Percentiles rank a stretch among this genome's conserved stretches.
phyloP scores from a whole-genome alignment of 2,329 filamentous ascomycete species.

The Epichloe brachyelytri region DNA sequence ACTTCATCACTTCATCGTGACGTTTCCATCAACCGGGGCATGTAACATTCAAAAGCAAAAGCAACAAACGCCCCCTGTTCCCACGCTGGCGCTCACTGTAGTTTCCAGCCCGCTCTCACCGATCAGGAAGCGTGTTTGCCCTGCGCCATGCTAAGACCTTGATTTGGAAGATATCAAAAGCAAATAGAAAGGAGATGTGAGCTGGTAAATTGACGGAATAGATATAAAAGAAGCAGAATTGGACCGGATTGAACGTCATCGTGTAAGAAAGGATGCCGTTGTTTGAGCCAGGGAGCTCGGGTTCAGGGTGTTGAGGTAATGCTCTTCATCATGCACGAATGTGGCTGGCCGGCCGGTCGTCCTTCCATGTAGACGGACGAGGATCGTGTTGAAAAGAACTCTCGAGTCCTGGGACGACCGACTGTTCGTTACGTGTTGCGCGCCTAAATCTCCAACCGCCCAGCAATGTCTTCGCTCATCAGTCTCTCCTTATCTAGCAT shows the following conservation, averaged over 20 bases:
- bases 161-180: background rate
- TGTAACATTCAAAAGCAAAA: background rate
- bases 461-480: slow-evolving; percentile 50
- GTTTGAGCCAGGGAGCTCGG: no score
- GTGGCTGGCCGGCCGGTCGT: background rate
- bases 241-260: background rate
- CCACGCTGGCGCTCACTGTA: slow-evolving; percentile 7
- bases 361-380: background rate
- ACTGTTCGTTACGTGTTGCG: background rate
- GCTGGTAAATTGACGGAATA: no score
- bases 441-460: slow-evolving; percentile 46
- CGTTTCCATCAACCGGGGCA: background rate
- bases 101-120: slow-evolving; percentile 24
- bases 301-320: background rate
- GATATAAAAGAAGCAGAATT: background rate
- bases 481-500: slow-evolving; percentile 34
- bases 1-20: background rate
- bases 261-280: no score
- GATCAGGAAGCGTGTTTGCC: slow-evolving; percentile 17
- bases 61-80: slow-evolving; percentile 1
- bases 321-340: no score
- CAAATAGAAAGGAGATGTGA: no score
- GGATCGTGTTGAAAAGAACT: background rate
- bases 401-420: background rate
- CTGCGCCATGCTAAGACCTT: slow-evolving; percentile 13